Base-by-base conservation (phyloP, 257 asterid species). In the Salvia rosmarinus region DNA sequence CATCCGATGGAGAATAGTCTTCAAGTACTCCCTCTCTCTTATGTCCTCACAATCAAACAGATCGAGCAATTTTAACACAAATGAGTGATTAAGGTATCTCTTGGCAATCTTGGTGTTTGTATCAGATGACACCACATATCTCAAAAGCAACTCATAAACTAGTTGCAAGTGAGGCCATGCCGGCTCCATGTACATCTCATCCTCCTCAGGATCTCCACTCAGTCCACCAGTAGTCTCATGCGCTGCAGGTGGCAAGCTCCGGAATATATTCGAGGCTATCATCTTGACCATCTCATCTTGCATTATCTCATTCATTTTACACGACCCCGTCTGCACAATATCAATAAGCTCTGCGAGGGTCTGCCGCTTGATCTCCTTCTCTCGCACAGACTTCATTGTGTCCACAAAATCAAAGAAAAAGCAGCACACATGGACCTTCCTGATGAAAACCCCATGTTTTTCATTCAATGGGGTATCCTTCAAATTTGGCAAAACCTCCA, bases 301-400 rank as follows among this genome's bases (percentile, higher is more conserved):
- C 97, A 93, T 93, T 32, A 90, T 75, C 79, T 93, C 98, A 28
- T 90, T 93, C 96, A 93, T 70, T 69, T 89, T 90, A 80, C 83
- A 87, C 4, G 95, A 82, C 1, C 92, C 89, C 0, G 95, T 80
- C 75, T 90, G 96, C 59, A 93, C 91, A 67, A 93, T 71, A 75
- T 86, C 96, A 23, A 89, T 82, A 44, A 93, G 92, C 89, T 93
- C 96, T 0, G 89, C 34, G 9, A 93, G 94, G 9, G 91, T 86
- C 76, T 90, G 98, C 82, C 98, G 81, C 87, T 88, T 92, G 78
- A 92, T 88, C 90, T 92, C 97, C 89, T 87, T 90, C 76, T 93
- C 97, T 3, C 98, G 85, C 1, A 85, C 98, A 20, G 87, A 86
- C 80, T 89, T 93, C 84, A 89, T 77, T 2, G 87, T 82, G 39